Evolutionary conservation across 768 basidiomycete genomes (phyloP).

Genomic region (Leccinum aurantiacum): DNA sequence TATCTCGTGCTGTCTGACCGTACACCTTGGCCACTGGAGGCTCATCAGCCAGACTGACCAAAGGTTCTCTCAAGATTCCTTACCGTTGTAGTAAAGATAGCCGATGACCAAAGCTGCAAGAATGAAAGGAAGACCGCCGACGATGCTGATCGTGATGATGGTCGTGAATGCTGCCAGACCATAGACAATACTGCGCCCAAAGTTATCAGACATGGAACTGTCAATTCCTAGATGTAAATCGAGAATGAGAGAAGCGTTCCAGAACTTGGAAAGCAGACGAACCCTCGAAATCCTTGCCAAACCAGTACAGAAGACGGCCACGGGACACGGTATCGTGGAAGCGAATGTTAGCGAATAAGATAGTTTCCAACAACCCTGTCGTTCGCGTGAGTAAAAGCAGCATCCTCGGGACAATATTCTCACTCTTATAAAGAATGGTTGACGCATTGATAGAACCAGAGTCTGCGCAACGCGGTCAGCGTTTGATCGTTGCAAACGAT

Average conservation of each 20-base stretch:
- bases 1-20: constrained; percentile 84
- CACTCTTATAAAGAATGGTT: constrained; percentile 70
- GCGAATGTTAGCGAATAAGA: constrained; percentile 84
- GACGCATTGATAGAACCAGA: constrained; percentile 83
- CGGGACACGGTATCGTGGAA: constrained; percentile 93
- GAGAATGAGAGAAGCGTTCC: constrained; percentile 9
- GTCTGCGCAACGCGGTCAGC: constrained; percentile 39
- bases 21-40: constrained; percentile 49
- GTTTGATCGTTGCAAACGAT: neutral
- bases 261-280: neutral
- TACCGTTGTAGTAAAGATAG: constrained; percentile 70
- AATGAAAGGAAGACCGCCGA: constrained; percentile 79
- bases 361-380: constrained; percentile 63
- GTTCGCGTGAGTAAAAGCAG: constrained; percentile 13
- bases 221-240: constrained; percentile 60
- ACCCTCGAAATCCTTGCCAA: constrained; percentile 90
- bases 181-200: constrained; percentile 75
- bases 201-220: constrained; percentile 80
- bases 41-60: constrained; percentile 8
- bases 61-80: constrained; percentile 16
- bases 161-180: constrained; percentile 70
- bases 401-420: neutral
- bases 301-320: constrained; percentile 78
- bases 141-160: constrained; percentile 67
- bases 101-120: constrained; percentile 57